These are phyloP conservation scores for Syncephalastrum contaminatum DNA, from an alignment of 371 early-diverging fungal genomes.

Conservation along the genomic window DNA sequence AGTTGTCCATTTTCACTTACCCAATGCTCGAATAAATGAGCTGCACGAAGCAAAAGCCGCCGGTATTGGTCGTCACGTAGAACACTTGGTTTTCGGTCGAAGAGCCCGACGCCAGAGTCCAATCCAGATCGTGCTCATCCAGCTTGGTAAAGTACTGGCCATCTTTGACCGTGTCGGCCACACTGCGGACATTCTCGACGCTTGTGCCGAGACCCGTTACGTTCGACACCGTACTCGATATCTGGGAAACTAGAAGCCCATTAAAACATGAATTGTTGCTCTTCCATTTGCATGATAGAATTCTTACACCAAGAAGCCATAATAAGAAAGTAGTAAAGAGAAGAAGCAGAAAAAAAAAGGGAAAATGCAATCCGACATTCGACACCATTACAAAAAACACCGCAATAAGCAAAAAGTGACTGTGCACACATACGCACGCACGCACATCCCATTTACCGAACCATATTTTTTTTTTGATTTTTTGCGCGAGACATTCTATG, in stretches of 20 bases:
- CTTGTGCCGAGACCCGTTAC: slow-evolving; percentile 38
- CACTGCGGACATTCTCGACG: slow-evolving; percentile 43
- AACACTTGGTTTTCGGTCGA: slow-evolving; percentile 91
- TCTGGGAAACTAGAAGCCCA: slow-evolving; percentile 36
- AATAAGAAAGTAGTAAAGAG: slow-evolving; percentile 8
- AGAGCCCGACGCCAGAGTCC: slow-evolving; percentile 70
- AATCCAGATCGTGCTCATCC: slow-evolving; percentile 65
- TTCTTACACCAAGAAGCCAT: slow-evolving; percentile 38
- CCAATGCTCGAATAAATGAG: slow-evolving; percentile 85
- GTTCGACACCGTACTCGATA: slow-evolving; percentile 48
- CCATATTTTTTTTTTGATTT: too few species aligned
- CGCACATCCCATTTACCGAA: too few species aligned
- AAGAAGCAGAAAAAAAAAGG: slow-evolving; percentile 8
- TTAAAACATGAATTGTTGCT: background rate
- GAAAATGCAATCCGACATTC: too few species aligned
- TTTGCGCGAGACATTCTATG: too few species aligned
- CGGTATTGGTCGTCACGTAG: slow-evolving; percentile 75
- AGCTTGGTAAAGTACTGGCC: slow-evolving; percentile 58
- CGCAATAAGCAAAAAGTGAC: too few species aligned
- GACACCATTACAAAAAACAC: too few species aligned
- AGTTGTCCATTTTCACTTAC: slow-evolving; percentile 28
- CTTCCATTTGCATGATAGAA: background rate
- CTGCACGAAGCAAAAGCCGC: slow-evolving; percentile 79
- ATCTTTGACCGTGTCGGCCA: slow-evolving; percentile 56
- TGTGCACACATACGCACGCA: too few species aligned